Conservation (phyloP, 306 rosid genomes). For the Mucuna pruriens region DNA sequence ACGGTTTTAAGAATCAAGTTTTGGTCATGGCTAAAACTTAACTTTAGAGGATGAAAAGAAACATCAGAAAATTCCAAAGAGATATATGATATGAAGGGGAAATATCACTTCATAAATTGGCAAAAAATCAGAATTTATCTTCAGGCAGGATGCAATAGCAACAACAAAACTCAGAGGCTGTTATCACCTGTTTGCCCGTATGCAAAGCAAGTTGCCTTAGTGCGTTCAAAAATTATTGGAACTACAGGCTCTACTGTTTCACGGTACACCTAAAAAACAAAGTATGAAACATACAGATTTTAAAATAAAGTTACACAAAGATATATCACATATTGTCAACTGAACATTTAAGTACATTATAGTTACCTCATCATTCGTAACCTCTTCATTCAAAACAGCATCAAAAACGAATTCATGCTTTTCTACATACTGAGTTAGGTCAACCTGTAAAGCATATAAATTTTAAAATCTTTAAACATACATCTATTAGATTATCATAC, state of each 20-base stretch:
- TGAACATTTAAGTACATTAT: constrained; percentile 29
- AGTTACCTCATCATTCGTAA: constrained; percentile 90
- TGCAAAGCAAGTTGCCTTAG: constrained; percentile 99
- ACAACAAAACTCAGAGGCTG: constrained; percentile 37
- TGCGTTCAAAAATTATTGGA: constrained; percentile 96
- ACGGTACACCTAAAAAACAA: constrained; percentile 70
- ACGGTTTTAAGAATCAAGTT: neutral
- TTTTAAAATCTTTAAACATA: constrained; percentile 34
- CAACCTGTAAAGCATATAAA: constrained; percentile 71
- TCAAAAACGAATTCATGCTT: constrained; percentile 97
- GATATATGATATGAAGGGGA: neutral
- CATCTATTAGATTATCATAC: constrained; percentile 21
- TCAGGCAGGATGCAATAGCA: constrained; percentile 28
- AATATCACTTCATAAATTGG: constrained; percentile 8
- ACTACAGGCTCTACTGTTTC: constrained; percentile 99
- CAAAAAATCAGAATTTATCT: neutral
- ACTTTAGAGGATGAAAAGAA: neutral
- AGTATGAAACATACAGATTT: neutral
- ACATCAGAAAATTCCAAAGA: neutral
- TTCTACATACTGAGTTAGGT: constrained; percentile 91
- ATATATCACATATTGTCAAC: constrained; percentile 4
- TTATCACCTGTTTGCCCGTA: constrained; percentile 96
- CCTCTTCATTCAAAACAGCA: constrained; percentile 97
- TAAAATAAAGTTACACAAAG: constrained; percentile 15
- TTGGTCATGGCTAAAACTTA: neutral